Percentiles rank a stretch among this genome's conserved stretches.
Evolutionary conservation across 129 eudicot species (phyloP).

Genomic region (Escallonia rubra): DNA sequence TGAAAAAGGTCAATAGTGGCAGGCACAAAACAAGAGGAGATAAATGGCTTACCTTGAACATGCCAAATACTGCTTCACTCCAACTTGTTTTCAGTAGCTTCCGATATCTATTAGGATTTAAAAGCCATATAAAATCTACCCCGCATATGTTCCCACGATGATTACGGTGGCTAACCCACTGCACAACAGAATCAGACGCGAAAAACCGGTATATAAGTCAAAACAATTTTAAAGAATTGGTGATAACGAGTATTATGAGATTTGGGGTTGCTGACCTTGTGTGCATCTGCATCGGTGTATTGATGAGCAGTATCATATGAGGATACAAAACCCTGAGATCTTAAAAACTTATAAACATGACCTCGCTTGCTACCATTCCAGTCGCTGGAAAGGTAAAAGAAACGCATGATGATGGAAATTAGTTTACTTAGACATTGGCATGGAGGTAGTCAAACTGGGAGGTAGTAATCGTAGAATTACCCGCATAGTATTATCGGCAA

Average conservation of each 20-base stretch:
- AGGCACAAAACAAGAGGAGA: conserved; percentile 5
- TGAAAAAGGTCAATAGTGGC: neutral
- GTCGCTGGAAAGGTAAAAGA: conserved; percentile 41
- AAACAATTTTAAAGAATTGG: too few relatives aligned
- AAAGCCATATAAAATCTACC: conserved; percentile 98
- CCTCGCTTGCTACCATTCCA: conserved; percentile 99
- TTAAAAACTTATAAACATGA: conserved; percentile 78
- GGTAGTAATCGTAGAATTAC: conserved; percentile 28
- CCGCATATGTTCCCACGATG: conserved; percentile 98
- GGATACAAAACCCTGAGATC: conserved; percentile 96
- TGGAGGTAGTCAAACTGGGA: neutral
- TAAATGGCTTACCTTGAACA: conserved; percentile 69
- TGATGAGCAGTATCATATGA: conserved; percentile 97
- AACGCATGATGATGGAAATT: neutral
- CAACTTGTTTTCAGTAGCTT: conserved; percentile 83
- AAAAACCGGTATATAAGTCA: neutral
- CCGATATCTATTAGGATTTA: conserved; percentile 84
- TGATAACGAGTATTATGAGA: too few relatives aligned
- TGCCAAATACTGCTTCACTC: conserved; percentile 87
- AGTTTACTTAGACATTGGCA: neutral
- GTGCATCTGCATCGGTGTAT: conserved; percentile 92
- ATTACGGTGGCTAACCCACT: conserved; percentile 99
- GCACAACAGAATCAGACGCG: conserved; percentile 8
- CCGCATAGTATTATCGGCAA: conserved; percentile 93
- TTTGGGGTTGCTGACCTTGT: conserved; percentile 46